Evolutionary conservation across 305 asterid genomes (phyloP).

Genomic region (Nicotiana rustica): DNA sequence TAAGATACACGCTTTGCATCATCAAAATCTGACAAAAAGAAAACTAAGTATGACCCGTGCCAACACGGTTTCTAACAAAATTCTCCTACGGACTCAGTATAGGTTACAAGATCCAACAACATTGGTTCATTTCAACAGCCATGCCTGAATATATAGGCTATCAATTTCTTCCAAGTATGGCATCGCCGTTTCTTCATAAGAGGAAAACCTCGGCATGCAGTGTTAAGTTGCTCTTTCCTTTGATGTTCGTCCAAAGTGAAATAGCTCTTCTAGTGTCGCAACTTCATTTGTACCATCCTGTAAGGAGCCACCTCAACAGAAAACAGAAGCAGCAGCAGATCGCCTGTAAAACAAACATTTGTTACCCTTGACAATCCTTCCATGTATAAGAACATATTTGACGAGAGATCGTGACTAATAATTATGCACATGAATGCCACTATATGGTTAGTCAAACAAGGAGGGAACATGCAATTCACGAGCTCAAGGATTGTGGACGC

Average conservation of each 20-base stretch:
- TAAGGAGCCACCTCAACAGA: constrained; percentile 75
- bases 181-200: neutral
- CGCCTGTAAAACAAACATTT: constrained; percentile 53
- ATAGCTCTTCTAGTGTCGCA: neutral
- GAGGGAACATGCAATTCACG: neutral
- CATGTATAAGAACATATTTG: constrained; percentile 15
- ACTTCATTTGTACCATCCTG: constrained; percentile 90
- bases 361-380: constrained; percentile 3
- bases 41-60: constrained; percentile 3
- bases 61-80: constrained; percentile 3
- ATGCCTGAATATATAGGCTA: neutral
- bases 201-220: neutral
- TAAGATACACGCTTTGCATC: neutral
- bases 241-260: neutral
- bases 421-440: constrained; percentile 1
- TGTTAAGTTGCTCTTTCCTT: neutral
- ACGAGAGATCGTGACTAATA: neutral
- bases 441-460: neutral
- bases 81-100: constrained; percentile 8
- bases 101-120: constrained; percentile 25
- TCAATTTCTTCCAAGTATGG: neutral
- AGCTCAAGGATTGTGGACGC: neutral
- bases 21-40: constrained; percentile 10
- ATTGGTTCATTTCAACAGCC: neutral
- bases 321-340: constrained; percentile 84